phyloP scores from a whole-genome alignment of 202 grass and related monocot genomes.

The Schoenoplectus triqueter region DNA sequence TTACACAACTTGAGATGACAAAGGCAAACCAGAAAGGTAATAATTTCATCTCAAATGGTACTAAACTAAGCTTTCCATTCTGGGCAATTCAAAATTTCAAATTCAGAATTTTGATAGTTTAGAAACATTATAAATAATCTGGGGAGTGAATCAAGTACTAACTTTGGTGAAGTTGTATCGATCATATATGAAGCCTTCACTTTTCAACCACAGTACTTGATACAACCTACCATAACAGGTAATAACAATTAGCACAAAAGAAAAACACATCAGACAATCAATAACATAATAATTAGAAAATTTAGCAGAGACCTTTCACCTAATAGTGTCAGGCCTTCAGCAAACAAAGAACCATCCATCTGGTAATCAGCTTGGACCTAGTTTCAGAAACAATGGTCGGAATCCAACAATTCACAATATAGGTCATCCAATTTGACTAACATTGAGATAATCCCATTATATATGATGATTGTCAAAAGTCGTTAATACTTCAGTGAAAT shows the following conservation, averaged over 20 bases:
- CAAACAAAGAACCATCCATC: conserved; percentile 79
- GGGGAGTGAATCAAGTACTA: conserved; percentile 29
- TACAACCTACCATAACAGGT: conserved; percentile 63
- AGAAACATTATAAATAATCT: conserved; percentile 7
- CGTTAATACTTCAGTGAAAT: neutral
- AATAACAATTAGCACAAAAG: conserved; percentile 28
- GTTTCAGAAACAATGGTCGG: neutral
- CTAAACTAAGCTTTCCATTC: neutral
- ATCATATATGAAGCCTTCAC: conserved; percentile 71
- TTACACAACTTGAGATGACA: neutral
- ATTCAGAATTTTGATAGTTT: no score
- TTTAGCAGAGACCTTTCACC: conserved; percentile 65
- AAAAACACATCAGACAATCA: conserved; percentile 6
- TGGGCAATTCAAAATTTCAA: neutral
- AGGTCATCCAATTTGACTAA: conserved; percentile 16
- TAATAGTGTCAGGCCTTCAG: conserved; percentile 75
- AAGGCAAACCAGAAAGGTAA: neutral
- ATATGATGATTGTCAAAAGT: neutral
- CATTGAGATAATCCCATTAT: neutral
- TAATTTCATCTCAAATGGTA: neutral
- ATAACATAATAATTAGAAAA: neutral
- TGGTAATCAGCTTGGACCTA: conserved; percentile 62
- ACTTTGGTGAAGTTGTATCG: conserved; percentile 80
- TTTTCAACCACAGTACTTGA: conserved; percentile 90
- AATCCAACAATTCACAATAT: neutral